Evolutionary conservation across 1,284 basidiomycete genomes (phyloP), one percentile per base, ranked within the genome.

Genomic region (Boletus smithii): DNA sequence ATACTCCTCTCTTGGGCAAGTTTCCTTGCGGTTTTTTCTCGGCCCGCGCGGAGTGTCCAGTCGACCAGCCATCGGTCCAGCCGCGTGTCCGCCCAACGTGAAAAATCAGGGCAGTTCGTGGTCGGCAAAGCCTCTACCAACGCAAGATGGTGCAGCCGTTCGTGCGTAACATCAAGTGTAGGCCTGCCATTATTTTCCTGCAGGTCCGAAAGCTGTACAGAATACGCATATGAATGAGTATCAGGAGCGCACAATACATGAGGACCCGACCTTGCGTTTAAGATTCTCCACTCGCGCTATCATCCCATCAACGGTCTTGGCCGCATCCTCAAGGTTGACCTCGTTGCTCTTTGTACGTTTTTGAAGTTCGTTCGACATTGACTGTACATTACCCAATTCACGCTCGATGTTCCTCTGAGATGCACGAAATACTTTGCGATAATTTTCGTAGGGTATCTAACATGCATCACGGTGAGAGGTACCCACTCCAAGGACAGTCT

Each of bases 41-140:
- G 82, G 32, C 87, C 88, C 36, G 77, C 75, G 23, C 94, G 75
- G 33, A 98, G 73, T 37, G 89, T 80, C 83, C 94, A 95, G 66
- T 99, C 95, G 1, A 93, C 85, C 23, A 99, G 73, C 84, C 95
- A 97, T 51, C 95, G 73, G 61, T 95, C 88, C 8, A 98, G 72
- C 24, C 93, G 74, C 32, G 76, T 83, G 55, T 88, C 83, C 14
- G 84, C 80, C 91, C 91, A 95, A 37, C 80, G 73, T 14, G 74
- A 72, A 65, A 83, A 88, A 48, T 83, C 81, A 7, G 79, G 73
- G 46, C 76, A 73, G 46, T 68, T 76, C 8, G 75, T 66, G 44
- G 63, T 72, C 48, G 77, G 73, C 46, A 84, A 61, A 20, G 68
- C 67, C 59, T 91, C 86, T 2, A 90, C 62, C 16, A 70, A 60